Evolutionary conservation across 2,329 filamentous ascomycete genomes (phyloP), one percentile per base, ranked within the genome.

Genomic region (Xylaria sp.): DNA sequence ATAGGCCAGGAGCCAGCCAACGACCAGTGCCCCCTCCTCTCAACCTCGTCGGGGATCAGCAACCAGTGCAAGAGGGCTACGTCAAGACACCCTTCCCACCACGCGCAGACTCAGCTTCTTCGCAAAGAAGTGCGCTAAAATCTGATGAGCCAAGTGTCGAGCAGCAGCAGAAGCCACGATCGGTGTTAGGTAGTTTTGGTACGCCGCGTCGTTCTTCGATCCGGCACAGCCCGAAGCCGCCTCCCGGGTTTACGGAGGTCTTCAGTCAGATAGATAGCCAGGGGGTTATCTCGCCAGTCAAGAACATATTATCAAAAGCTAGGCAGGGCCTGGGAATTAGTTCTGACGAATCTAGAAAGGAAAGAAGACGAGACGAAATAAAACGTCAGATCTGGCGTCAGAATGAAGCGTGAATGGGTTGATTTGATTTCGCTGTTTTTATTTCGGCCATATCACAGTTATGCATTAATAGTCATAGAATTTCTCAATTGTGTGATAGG

Each of bases 1-100:
- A 64, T 21, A 66, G 74, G 24, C 47, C 68, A n/a, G 27, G 62
- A 9, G 68, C 66, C 1, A 34, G 30, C 21, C 67, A 64, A 48
- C 61, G 65, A 21, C 58, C 55, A 4, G 56, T 68, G 2, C 62
- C 74, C 17, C 71, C 73, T 61, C 72, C 75, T 17, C 75, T 76
- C 24, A 71, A 71, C 58, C 68, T 76, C 3, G 64, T 76, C 3
- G 64, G 62, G 47, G 67, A 74, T 59, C 70, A 67, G 27, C 54
- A 72, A 24, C 47, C 34, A 36, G 39, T 42, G 9, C 69, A 62
- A 27, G 68, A 72, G 2, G 54, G 61, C 0, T 73, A 74, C 24
- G 68, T 75, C 34, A 75, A 73, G 65, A 75, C 75, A 56, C 74
- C 75, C 19, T 75, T 73, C 54, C 72, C 73, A 36, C 50, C 63